Evolutionary conservation across 495 filamentous ascomycete genomes (phyloP).

Genomic region (Penicillium taxi): DNA sequence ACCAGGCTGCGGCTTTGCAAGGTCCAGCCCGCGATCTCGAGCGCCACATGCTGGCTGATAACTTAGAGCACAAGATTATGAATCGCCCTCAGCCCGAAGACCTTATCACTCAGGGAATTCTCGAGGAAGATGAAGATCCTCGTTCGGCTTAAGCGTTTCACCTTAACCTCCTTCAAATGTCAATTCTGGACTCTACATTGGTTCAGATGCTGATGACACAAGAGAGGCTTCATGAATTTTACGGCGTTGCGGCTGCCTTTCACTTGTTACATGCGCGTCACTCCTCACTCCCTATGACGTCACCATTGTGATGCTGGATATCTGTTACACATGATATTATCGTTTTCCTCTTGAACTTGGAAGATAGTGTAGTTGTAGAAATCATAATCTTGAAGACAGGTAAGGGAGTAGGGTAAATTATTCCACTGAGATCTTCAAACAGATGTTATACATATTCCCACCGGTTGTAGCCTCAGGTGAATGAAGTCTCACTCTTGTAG

Average conservation of each 20-base stretch:
- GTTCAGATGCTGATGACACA: background rate
- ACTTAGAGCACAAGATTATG: slow-evolving; percentile 72
- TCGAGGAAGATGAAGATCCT: slow-evolving; percentile 53
- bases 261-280: slow-evolving; percentile 1
- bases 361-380: too few relatives aligned
- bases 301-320: too few relatives aligned
- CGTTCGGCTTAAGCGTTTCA: slow-evolving; percentile 12
- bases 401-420: too few relatives aligned
- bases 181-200: background rate
- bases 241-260: slow-evolving; percentile 6
- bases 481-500: too few relatives aligned
- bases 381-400: too few relatives aligned
- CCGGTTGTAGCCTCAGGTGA: too few relatives aligned
- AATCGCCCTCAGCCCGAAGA: slow-evolving; percentile 66
- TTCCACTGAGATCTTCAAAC: too few relatives aligned
- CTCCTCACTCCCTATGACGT: too few relatives aligned
- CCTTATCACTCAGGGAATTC: slow-evolving; percentile 68
- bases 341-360: too few relatives aligned
- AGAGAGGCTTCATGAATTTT: slow-evolving; percentile 5
- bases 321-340: too few relatives aligned
- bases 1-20: slow-evolving; percentile 65
- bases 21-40: slow-evolving; percentile 74
- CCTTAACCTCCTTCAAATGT: background rate
- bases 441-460: too few relatives aligned
- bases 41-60: slow-evolving; percentile 76